Evolutionary conservation across 495 filamentous ascomycete species (phyloP), one percentile per base, ranked within the genome.

Genomic region (Alectoria sarmentosa): DNA sequence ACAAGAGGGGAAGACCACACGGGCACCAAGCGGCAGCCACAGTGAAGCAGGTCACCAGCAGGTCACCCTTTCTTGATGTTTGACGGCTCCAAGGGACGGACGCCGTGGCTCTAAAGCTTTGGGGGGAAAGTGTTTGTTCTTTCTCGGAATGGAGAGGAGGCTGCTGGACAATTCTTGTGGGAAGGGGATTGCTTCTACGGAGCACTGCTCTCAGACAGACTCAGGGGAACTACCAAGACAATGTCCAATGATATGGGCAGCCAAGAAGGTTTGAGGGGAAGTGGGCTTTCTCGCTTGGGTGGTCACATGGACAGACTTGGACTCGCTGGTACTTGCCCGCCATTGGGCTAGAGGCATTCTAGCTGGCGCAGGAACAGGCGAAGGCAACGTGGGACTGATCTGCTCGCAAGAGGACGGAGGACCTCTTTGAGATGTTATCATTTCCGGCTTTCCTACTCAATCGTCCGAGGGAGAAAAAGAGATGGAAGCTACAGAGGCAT

Each of bases 21-120:
- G 63, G 62, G 63, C 62, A 60, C 49, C 49, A 42, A 58, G 63
- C 58, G 49, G 63, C 54, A 65, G 66, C 58, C 66, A 68, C 58
- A 41, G 38, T 37, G 52, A 56, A 59, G 46, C 46, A 26, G 26
- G 48, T 30, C 48, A 30, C n/a, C 48, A n/a, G n/a, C 46, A 26
- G 23, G 46, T 30, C 48, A 30, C n/a, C 48, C 17, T 23, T 1
- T 30, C 30, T 52, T 0, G 48, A 23, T 52, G 48, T 21, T 17
- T 6, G 26, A 52, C 17, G 48, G 23, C 26, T 52, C 48, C 3
- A 30, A 28, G 7, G 26, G 4, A 30, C 4, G 3, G 23, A 52
- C 10, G 48, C 26, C 19, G 48, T 52, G 48, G n/a, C 48, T 52
- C 48, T n/a, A 15, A 30, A 14, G 13, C 48, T 11, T 30, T 44